phyloP scores from a whole-genome alignment of 441 rosid species.

The Eruca vesicaria region DNA sequence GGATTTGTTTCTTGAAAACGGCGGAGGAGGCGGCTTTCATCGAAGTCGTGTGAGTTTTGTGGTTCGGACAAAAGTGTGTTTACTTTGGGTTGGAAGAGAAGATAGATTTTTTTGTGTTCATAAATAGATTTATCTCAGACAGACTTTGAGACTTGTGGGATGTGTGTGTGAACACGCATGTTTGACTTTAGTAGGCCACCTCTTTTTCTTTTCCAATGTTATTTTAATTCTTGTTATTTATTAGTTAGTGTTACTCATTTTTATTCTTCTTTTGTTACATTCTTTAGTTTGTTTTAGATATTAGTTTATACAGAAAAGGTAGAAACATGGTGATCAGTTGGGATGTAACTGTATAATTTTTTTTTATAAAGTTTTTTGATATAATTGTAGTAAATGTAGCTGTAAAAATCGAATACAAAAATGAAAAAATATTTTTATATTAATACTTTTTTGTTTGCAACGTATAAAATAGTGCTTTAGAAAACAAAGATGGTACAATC shows the following conservation, averaged over 20 bases:
- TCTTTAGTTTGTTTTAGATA: not conserved
- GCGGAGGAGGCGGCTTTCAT: slow-evolving; percentile 31
- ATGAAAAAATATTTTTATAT: too few species aligned
- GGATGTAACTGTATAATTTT: too few species aligned
- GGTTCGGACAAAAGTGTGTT: not conserved
- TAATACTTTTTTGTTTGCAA: too few species aligned
- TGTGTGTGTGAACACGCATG: slow-evolving; percentile 40
- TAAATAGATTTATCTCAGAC: slow-evolving; percentile 23
- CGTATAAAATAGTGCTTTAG: too few species aligned
- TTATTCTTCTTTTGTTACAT: slow-evolving; percentile 3
- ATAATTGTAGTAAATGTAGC: too few species aligned
- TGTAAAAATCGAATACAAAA: too few species aligned
- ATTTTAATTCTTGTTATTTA: not conserved
- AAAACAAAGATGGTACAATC: too few species aligned
- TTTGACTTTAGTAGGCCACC: slow-evolving; percentile 28
- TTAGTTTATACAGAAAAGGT: too few species aligned
- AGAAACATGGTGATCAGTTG: too few species aligned
- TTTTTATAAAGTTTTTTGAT: too few species aligned
- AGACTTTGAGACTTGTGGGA: not conserved
- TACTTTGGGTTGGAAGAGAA: slow-evolving; percentile 18
- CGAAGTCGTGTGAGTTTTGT: not conserved
- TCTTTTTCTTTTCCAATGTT: not conserved
- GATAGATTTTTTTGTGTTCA: slow-evolving; percentile 10
- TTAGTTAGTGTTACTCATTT: slow-evolving; percentile 6
- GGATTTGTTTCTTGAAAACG: slow-evolving; percentile 16